phyloP scores from a whole-genome alignment of 2,329 filamentous ascomycete genomes.

The Beauveria sp. region DNA sequence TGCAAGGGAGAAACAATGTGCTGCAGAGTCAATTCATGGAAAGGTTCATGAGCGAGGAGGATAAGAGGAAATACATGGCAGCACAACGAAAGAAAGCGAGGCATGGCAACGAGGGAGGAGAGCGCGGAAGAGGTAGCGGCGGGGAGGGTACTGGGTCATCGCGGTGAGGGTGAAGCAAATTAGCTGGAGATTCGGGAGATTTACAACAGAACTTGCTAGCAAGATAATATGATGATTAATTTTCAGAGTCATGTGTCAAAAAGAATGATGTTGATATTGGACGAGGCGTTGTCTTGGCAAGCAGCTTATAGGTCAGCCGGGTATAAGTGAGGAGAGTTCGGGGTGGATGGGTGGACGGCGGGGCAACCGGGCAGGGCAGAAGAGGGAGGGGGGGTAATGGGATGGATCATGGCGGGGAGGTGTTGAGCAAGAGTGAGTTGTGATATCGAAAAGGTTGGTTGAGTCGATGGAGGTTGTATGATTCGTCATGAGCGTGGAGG shows the following conservation, averaged over 20 bases:
- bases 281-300: conserved; percentile 1
- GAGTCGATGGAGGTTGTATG: no score
- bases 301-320: neutral
- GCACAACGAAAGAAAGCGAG: conserved; percentile 42
- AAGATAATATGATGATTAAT: neutral
- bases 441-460: neutral
- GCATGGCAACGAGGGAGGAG: neutral
- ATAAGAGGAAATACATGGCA: conserved; percentile 64
- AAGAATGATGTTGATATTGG: neutral
- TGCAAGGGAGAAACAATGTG: conserved; percentile 41
- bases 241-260: conserved; percentile 2
- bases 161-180: neutral
- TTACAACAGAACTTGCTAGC: neutral
- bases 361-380: neutral
- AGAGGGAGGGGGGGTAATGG: neutral
- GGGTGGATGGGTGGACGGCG: neutral
- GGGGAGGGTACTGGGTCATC: neutral
- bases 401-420: neutral
- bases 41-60: conserved; percentile 71
- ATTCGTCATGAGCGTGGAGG: no score
- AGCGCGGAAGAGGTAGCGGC: neutral
- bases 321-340: conserved; percentile 1
- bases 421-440: neutral
- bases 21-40: conserved; percentile 63
- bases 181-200: neutral